Percentiles rank a stretch among this genome's conserved stretches.
These are phyloP conservation scores for Lasiodiplodia sp. DNA, from an alignment of 2,329 filamentous ascomycete genomes.

Conservation along the genomic window DNA sequence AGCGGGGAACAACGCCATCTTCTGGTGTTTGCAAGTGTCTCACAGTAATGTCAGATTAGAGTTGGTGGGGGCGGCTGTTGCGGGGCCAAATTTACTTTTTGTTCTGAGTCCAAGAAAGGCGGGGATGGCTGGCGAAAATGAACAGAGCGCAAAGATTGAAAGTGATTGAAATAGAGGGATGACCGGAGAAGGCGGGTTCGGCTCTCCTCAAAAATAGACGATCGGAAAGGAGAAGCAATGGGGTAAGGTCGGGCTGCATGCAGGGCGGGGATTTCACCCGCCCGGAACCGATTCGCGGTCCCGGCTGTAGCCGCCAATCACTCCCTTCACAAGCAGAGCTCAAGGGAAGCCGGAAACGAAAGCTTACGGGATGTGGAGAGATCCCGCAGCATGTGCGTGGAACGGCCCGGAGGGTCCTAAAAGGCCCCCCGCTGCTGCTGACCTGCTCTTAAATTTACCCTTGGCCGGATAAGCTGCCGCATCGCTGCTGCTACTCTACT, in stretches of 20 bases:
- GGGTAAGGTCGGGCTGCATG: not conserved
- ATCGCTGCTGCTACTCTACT: too few species aligned
- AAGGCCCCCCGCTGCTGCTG: not conserved
- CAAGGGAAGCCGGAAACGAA: not conserved
- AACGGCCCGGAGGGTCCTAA: not conserved
- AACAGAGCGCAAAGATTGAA: not conserved
- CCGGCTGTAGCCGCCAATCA: not conserved
- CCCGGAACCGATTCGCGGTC: constrained; percentile 1
- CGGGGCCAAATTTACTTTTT: not conserved
- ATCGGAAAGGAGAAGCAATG: not conserved
- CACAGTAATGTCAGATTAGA: not conserved
- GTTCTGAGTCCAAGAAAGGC: not conserved
- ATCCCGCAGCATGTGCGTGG: not conserved
- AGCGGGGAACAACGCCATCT: constrained; percentile 8
- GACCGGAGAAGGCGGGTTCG: not conserved
- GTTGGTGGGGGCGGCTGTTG: not conserved
- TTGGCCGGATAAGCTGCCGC: not conserved
- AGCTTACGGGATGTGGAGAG: not conserved
- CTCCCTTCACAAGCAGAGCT: not conserved
- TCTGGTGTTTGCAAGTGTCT: not conserved
- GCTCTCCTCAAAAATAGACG: constrained; percentile 9
- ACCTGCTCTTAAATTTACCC: not conserved
- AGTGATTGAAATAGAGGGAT: not conserved
- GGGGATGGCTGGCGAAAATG: too few species aligned
- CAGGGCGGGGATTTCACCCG: constrained; percentile 7